These are phyloP conservation scores for Trichophyton verrucosum DNA, from an alignment of 2,329 filamentous ascomycete species.

Conservation along the genomic window DNA sequence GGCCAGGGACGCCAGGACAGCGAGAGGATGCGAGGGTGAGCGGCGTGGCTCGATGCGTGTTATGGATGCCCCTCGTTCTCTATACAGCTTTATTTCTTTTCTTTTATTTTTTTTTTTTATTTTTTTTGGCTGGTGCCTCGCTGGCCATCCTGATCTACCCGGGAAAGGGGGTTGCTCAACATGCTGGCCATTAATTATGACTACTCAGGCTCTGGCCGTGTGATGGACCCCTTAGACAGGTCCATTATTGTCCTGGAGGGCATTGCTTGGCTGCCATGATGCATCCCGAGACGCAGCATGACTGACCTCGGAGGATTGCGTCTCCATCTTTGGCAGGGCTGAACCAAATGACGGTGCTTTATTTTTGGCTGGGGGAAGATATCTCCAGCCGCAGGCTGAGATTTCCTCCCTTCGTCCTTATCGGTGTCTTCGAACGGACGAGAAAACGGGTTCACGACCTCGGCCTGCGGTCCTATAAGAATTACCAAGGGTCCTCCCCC, in stretches of 20 bases:
- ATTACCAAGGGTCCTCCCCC: neutral
- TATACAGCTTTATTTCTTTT: too few relatives aligned
- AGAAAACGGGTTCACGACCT: neutral
- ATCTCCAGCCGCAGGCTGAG: neutral
- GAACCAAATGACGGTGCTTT: neutral
- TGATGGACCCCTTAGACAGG: neutral
- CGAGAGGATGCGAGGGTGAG: too few relatives aligned
- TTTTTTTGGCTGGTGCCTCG: too few relatives aligned
- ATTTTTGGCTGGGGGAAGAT: neutral
- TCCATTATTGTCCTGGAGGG: neutral
- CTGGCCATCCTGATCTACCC: too few relatives aligned
- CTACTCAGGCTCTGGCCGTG: neutral
- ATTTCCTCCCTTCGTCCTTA: neutral
- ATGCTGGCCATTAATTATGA: too few relatives aligned
- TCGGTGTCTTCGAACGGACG: neutral
- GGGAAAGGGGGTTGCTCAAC: too few relatives aligned
- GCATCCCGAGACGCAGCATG: neutral
- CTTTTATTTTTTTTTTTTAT: too few relatives aligned
- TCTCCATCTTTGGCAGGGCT: neutral
- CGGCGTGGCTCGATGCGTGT: too few relatives aligned
- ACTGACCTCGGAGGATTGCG: neutral
- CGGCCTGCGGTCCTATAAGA: neutral
- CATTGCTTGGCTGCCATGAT: neutral
- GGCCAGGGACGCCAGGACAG: too few relatives aligned
- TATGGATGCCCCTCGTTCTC: too few relatives aligned